Evolutionary conservation across 2,329 filamentous ascomycete species (phyloP), one percentile per base, ranked within the genome.

Genomic region (Venturia effusa): DNA sequence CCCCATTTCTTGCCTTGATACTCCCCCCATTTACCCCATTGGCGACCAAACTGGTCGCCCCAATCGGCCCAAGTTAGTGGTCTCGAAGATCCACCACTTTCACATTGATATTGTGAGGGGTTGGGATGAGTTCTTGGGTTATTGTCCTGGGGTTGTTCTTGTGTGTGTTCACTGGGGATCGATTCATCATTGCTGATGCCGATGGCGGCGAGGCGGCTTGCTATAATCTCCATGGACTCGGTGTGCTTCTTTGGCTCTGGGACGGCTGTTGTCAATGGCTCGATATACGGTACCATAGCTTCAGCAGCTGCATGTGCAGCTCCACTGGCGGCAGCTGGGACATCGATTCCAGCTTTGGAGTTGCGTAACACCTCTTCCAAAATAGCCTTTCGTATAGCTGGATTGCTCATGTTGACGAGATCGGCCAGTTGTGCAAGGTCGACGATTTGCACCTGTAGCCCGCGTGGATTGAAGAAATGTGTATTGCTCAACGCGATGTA

Each of bases 391-490:
- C 40, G 55, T 15, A 64, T 60, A 5, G 54, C 55, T 17, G 48
- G 32, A 24, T 64, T 64, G 34, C 37, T 60, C 30, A 64, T 64
- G 13, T 64, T 61, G 59, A 55, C n/a, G 22, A 62, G 37, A 15
- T 61, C 59, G 5, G 63, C 57, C 17, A 64, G 62, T 27, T 64
- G 39, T 19, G 40, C 15, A 19, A 64, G 63, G 39, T 64, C 34
- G 8, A 41, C 22, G 27, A 64, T 34, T 22, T 55, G 63, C 4
- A 61, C 57, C 13, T 40, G 57, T 13, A 64, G 43, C 32, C 62
- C 62, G n/a, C 62, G 63, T 34, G 63, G 63, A 30, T 61, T 51
- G 63, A 64, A 61, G 63, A 64, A 61, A 22, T 61, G 40, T 22
- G 63, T 45, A 55, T 64, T 64, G 62, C 62, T 64, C 37, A 64